Evolutionary conservation across 1,284 basidiomycete genomes (phyloP).

Genomic region (Irpex sp.): DNA sequence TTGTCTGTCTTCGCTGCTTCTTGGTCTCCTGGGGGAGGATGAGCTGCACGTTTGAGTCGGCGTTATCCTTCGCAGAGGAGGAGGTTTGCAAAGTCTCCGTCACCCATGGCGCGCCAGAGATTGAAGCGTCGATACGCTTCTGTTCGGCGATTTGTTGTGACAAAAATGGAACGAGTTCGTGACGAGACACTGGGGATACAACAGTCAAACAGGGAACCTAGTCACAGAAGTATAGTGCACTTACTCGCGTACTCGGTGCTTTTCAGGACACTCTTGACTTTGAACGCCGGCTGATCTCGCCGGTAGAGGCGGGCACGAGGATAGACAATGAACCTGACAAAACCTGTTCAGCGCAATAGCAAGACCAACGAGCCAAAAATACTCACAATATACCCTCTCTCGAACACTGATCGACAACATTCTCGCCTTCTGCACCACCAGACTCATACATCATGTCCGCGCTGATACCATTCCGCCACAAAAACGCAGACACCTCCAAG

Average conservation of each 20-base stretch:
- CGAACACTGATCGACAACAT: constrained; percentile 58
- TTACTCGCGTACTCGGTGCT: constrained; percentile 69
- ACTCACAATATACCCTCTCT: constrained; percentile 75
- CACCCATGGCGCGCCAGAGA: constrained; percentile 46
- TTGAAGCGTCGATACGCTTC: constrained; percentile 61
- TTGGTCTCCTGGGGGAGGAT: constrained; percentile 63
- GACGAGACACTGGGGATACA: constrained; percentile 48
- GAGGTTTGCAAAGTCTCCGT: constrained; percentile 29
- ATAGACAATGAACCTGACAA: constrained; percentile 62
- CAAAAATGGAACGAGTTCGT: constrained; percentile 68
- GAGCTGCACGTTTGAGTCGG: constrained; percentile 49
- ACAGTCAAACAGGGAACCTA: no score
- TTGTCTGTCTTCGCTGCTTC: constrained; percentile 68
- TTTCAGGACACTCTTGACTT: constrained; percentile 73
- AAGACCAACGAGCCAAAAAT: background rate
- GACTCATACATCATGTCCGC: constrained; percentile 85
- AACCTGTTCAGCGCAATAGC: background rate
- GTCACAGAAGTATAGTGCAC: constrained; percentile 13
- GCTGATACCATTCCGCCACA: constrained; percentile 81
- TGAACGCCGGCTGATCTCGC: constrained; percentile 64
- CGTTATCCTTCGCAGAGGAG: constrained; percentile 38
- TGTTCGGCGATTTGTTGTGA: constrained; percentile 73
- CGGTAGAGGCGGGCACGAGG: constrained; percentile 53
- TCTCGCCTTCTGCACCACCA: constrained; percentile 58
- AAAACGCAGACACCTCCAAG: constrained; percentile 68